Percentiles rank a stretch among this genome's conserved stretches.
Conservation (phyloP, 768 basidiomycete species). For the Boletellus ananiceps region DNA sequence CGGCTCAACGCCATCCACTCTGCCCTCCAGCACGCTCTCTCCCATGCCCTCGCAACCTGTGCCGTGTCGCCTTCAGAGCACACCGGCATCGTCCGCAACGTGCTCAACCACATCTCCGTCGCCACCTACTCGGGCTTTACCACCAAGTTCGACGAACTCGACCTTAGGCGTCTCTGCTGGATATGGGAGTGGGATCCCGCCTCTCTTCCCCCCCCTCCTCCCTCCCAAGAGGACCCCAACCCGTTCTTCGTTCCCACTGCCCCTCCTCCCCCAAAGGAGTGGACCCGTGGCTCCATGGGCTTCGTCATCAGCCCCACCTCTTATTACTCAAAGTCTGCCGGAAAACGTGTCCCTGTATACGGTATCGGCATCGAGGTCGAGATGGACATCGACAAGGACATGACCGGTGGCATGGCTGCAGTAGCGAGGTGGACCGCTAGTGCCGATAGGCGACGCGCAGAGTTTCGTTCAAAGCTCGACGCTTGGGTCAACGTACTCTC, state of each 20-base stretch:
- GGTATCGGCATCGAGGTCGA: constrained; percentile 87
- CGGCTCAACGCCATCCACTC: constrained; percentile 63
- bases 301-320: constrained; percentile 68
- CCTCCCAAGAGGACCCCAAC: constrained; percentile 55
- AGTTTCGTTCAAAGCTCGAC: constrained; percentile 56
- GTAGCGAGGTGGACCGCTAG: constrained; percentile 84
- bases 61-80: constrained; percentile 74
- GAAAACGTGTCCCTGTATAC: constrained; percentile 72
- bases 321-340: constrained; percentile 61
- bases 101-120: constrained; percentile 72
- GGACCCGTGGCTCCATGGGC: constrained; percentile 80
- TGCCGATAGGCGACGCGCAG: constrained; percentile 53
- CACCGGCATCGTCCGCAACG: constrained; percentile 70
- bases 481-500: constrained; percentile 55
- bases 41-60: constrained; percentile 79
- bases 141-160: constrained; percentile 60
- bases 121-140: constrained; percentile 63
- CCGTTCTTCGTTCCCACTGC: constrained; percentile 57
- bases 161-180: constrained; percentile 78
- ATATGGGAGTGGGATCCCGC: constrained; percentile 83
- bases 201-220: constrained; percentile 28
- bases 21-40: constrained; percentile 75
- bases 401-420: constrained; percentile 81
- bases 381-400: constrained; percentile 76
- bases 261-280: constrained; percentile 48